These are phyloP conservation scores for Anthoceros angustus DNA, from an alignment of 225 moss, liverwort and hornwort genomes.

Conservation along the genomic window DNA sequence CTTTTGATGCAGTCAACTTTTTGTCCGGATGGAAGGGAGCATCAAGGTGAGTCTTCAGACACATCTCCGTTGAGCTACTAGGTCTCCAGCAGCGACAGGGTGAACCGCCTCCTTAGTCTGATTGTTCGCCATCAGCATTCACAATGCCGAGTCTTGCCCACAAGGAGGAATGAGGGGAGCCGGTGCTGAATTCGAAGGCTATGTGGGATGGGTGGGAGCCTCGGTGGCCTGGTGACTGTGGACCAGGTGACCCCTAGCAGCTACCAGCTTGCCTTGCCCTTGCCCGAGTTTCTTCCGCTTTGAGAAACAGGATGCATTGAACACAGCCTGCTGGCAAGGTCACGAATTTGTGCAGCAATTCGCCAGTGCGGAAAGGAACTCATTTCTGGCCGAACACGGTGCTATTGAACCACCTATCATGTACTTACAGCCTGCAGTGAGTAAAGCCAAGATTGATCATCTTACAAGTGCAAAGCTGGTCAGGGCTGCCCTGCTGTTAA, in stretches of 20 bases:
- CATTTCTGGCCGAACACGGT: slow-evolving; percentile 54
- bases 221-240: slow-evolving; percentile 73
- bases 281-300: neutral
- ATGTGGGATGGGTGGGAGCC: slow-evolving; percentile 96
- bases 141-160: slow-evolving; percentile 49
- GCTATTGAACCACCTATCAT: slow-evolving; percentile 38
- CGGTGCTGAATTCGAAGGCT: slow-evolving; percentile 44
- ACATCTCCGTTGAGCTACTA: too few relatives aligned
- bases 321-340: neutral
- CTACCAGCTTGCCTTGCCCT: slow-evolving; percentile 26
- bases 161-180: slow-evolving; percentile 34
- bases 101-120: too few relatives aligned
- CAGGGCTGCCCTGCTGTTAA: neutral
- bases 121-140: slow-evolving; percentile 23
- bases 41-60: too few relatives aligned
- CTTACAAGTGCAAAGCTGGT: neutral
- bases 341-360: slow-evolving; percentile 41
- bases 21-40: too few relatives aligned
- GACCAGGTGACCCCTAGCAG: slow-evolving; percentile 86
- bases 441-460: neutral
- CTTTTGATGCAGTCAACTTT: too few relatives aligned
- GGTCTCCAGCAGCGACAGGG: too few relatives aligned
- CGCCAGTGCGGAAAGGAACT: slow-evolving; percentile 58
- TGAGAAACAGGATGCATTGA: neutral
- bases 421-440: slow-evolving; percentile 46